phyloP scores from a whole-genome alignment of 106 monocot species.

The Acorus calamus region DNA sequence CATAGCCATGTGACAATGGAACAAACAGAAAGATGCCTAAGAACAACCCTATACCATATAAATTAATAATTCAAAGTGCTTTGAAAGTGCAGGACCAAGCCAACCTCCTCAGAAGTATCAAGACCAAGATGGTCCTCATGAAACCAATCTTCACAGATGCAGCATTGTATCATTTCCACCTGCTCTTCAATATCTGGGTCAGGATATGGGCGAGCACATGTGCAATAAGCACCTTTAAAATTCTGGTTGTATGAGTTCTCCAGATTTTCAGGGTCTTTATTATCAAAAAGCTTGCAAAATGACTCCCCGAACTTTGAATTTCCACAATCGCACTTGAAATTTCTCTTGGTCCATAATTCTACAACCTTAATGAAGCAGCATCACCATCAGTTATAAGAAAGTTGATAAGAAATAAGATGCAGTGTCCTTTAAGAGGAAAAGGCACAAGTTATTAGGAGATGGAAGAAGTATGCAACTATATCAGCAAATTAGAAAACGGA shows the following conservation, averaged over 20 bases:
- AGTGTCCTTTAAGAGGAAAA: too few relatives aligned
- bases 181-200: slow-evolving; percentile 81
- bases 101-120: slow-evolving; percentile 49
- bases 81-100: slow-evolving; percentile 2
- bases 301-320: slow-evolving; percentile 80
- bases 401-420: too few relatives aligned
- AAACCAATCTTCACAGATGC: slow-evolving; percentile 98
- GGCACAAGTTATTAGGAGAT: too few relatives aligned
- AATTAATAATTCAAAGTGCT: not conserved
- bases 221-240: slow-evolving; percentile 86
- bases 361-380: slow-evolving; percentile 44
- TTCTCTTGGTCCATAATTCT: slow-evolving; percentile 98
- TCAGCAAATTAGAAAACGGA: too few relatives aligned
- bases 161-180: slow-evolving; percentile 94
- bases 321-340: slow-evolving; percentile 91
- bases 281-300: slow-evolving; percentile 61
- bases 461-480: too few relatives aligned
- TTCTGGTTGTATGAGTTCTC: slow-evolving; percentile 86
- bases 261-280: slow-evolving; percentile 61
- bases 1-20: too few relatives aligned
- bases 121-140: slow-evolving; percentile 94
- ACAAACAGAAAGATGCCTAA: too few relatives aligned
- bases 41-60: too few relatives aligned
- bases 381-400: not conserved
- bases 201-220: slow-evolving; percentile 79